A percentile compares a stretch with the other conserved stretches of the same genome.
These are phyloP conservation scores for Penicillium hordei DNA, from an alignment of 2,329 filamentous ascomycete genomes.

Conservation along the genomic window DNA sequence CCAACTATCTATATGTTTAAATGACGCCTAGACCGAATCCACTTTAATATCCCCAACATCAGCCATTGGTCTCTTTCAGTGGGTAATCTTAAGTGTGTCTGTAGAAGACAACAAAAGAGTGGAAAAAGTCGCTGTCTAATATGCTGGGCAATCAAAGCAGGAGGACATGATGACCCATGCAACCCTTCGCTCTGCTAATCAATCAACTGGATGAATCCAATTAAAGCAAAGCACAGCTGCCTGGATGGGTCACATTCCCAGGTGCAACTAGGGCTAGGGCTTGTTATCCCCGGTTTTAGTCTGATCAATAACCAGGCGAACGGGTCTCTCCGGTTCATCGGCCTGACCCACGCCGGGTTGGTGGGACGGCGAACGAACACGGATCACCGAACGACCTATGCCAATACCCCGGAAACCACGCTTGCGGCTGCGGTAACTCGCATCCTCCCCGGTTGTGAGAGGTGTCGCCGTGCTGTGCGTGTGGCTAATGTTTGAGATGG, in stretches of 20 bases:
- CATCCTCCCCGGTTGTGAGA: conserved; percentile 4
- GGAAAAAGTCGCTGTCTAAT: background rate
- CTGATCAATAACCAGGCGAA: conserved; percentile 29
- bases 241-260: background rate
- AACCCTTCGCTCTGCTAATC: background rate
- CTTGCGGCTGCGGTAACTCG: conserved; percentile 29
- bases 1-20: too few relatives aligned
- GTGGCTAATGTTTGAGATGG: conserved; percentile 26
- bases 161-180: background rate
- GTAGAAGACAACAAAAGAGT: background rate
- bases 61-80: background rate
- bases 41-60: background rate
- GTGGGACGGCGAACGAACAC: conserved; percentile 14
- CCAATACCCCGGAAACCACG: conserved; percentile 25
- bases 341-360: conserved; percentile 23
- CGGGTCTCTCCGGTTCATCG: conserved; percentile 37
- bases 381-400: conserved; percentile 30
- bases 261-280: background rate
- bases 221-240: background rate
- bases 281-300: background rate
- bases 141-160: background rate
- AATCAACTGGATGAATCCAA: background rate
- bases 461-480: conserved; percentile 39
- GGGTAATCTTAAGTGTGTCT: background rate
- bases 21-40: background rate